Evolutionary conservation across 768 basidiomycete species (phyloP).

Genomic region (Tulasnella sp.): DNA sequence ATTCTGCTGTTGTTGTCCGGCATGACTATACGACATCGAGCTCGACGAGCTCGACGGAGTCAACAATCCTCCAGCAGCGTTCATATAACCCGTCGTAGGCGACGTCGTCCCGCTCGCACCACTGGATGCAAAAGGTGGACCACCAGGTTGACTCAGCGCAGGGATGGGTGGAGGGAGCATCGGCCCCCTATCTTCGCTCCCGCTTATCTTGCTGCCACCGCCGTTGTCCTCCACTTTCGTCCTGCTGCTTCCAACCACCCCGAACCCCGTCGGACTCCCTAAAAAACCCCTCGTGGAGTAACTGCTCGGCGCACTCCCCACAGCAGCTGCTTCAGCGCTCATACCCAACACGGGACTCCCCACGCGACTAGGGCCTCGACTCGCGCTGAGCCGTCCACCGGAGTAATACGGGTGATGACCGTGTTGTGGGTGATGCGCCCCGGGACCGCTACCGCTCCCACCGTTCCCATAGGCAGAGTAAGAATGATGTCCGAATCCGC

Average conservation of each 20-base stretch:
- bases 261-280: not conserved
- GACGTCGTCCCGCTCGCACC: not conserved
- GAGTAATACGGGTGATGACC: conserved; percentile 1
- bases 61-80: conserved; percentile 4
- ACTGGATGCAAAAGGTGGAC: no score
- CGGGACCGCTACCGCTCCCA: no score
- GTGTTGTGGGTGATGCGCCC: not conserved
- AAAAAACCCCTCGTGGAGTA: not conserved
- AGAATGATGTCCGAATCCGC: not conserved
- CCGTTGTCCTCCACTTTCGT: not conserved
- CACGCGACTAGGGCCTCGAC: conserved; percentile 16
- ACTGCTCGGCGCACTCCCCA: not conserved
- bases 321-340: not conserved
- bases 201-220: no score
- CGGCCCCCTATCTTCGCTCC: not conserved
- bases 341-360: conserved; percentile 17
- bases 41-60: conserved; percentile 9
- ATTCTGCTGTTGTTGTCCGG: not conserved
- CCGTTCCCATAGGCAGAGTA: not conserved
- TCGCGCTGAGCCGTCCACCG: not conserved
- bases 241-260: not conserved
- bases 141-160: no score
- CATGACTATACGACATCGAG: not conserved
- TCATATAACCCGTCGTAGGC: not conserved
- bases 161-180: conserved; percentile 7